Evolutionary conservation across 2,329 filamentous ascomycete species (phyloP).

Genomic region (Paecilomyces fulvus): DNA sequence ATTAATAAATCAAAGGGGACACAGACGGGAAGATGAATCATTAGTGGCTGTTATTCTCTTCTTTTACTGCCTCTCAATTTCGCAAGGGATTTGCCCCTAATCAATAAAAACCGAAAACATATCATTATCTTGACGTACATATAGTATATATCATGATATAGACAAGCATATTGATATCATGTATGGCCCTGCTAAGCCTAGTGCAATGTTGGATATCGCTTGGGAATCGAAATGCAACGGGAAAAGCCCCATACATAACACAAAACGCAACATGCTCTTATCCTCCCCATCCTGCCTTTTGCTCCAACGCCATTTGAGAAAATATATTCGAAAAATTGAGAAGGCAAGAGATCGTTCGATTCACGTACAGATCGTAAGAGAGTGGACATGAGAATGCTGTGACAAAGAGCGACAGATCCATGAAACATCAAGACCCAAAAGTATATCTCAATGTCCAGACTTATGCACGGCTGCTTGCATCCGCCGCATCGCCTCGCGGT

Average conservation of each 20-base stretch:
- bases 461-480: conserved; percentile 59
- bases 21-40: not conserved
- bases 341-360: not conserved
- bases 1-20: not conserved
- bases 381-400: not conserved
- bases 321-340: not conserved
- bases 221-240: not conserved
- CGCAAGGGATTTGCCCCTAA: not conserved
- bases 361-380: not conserved
- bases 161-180: not conserved
- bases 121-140: not conserved
- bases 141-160: not conserved
- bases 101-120: not conserved
- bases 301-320: not conserved
- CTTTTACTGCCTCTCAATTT: too few relatives aligned
- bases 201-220: not conserved
- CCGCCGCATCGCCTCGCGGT: conserved; percentile 68
- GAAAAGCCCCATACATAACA: not conserved
- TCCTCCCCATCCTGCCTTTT: not conserved
- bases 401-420: not conserved
- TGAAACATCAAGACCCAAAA: not conserved
- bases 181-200: not conserved
- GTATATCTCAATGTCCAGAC: not conserved
- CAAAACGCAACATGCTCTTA: not conserved
- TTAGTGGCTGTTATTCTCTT: not conserved